These are phyloP conservation scores for Xylariomycetidae sp. DNA, from an alignment of 2,329 filamentous ascomycete genomes.

Conservation along the genomic window DNA sequence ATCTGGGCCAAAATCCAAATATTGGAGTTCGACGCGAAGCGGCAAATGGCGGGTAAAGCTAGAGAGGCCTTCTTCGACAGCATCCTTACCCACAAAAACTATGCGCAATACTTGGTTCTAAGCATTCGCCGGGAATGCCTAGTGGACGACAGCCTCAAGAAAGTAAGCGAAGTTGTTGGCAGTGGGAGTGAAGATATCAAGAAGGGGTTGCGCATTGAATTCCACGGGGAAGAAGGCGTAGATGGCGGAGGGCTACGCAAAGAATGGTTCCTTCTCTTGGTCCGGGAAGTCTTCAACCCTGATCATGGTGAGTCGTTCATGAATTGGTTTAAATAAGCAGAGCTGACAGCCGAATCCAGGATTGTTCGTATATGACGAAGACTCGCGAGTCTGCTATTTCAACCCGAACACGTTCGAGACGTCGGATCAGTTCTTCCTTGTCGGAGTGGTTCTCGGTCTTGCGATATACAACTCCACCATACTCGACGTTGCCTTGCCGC, in stretches of 20 bases:
- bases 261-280: conserved; percentile 87
- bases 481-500: conserved; percentile 78
- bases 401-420: conserved; percentile 86
- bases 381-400: conserved; percentile 88
- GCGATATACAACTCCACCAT: conserved; percentile 96
- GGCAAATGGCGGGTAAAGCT: conserved; percentile 85
- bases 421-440: conserved; percentile 84
- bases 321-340: not conserved
- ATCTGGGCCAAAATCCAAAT: conserved; percentile 91
- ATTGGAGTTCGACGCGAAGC: conserved; percentile 76
- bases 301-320: conserved; percentile 62
- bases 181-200: conserved; percentile 80
- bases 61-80: conserved; percentile 88
- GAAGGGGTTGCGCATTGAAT: conserved; percentile 80
- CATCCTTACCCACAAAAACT: conserved; percentile 66
- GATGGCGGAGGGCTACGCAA: conserved; percentile 86
- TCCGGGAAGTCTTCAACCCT: conserved; percentile 85
- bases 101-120: conserved; percentile 73
- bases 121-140: conserved; percentile 78
- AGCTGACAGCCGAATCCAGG: conserved; percentile 40
- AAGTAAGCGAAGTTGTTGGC: conserved; percentile 79
- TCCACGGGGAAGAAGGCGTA: conserved; percentile 82
- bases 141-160: conserved; percentile 79
- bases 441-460: conserved; percentile 79
- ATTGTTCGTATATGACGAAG: conserved; percentile 89